Base-by-base conservation (phyloP, 148 eudicot genomes). In the Amaranthus cruentus region DNA sequence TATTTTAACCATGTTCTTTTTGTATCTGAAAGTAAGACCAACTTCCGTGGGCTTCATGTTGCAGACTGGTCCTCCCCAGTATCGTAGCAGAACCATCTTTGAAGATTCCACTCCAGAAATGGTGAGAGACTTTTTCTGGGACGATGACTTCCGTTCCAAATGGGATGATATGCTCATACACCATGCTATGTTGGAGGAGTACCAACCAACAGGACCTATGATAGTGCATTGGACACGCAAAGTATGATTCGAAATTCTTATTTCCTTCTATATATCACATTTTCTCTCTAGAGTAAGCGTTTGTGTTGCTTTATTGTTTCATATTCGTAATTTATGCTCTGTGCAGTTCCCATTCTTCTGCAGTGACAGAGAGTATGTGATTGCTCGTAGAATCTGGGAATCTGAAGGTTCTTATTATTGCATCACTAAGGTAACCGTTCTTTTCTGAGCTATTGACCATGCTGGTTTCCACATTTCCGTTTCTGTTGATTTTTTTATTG, bases 41-140 rank as follows among this genome's bases (percentile, higher is more conserved):
- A 65, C 10, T 4, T 47, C 47, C 47, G 6, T 15, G 15, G 47
- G 68, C 52, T 65, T 11, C 11, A 65, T n/a, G 10, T 65, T 47
- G 21, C 12, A 65, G 68, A 65, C 68, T 65, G 68, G 68, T 65
- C 68, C 68, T 47, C 68, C 68, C 7, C 68, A 65, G 8, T 65
- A 65, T 65, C 68, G 68, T 65, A 65, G 68, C 47, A 65, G 68
- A 47, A 65, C 68, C 47, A 52, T 65, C 21, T 65, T 65, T 47
- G 68, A 65, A 65, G 68, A 65, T 65, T 51, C 68, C 47, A 65
- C 68, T 6, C 68, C 68, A 65, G 68, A 65, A 15, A 65, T 65
- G 68, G 68, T 65, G 68, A 65, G 68, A 65, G 68, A 65, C 47
- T 65, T 65, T 65, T 65, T 65, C 68, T 65, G 68, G 68, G 68